These are phyloP conservation scores for Daedaleopsis sinensis DNA, from an alignment of 768 basidiomycete genomes.

Conservation along the genomic window DNA sequence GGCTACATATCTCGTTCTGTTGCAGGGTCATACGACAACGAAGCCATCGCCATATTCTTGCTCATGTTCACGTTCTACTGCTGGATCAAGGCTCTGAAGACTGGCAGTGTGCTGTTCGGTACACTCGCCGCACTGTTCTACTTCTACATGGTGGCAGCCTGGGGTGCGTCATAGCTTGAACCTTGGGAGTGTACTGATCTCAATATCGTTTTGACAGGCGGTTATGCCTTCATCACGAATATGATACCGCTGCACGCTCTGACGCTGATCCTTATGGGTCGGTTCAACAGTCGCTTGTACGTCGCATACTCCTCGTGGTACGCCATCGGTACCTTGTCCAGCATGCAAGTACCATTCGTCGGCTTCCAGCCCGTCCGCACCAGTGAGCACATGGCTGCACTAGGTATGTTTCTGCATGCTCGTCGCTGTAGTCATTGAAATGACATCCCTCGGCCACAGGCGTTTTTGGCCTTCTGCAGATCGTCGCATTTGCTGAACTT, in stretches of 20 bases:
- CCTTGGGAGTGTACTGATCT: neutral
- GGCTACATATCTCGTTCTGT: slow-evolving; percentile 99
- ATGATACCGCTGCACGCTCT: slow-evolving; percentile 98
- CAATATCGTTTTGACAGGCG: slow-evolving; percentile 53
- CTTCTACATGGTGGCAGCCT: slow-evolving; percentile 99
- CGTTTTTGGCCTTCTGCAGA: slow-evolving; percentile 95
- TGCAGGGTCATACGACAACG: slow-evolving; percentile 99
- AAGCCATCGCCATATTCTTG: slow-evolving; percentile 99
- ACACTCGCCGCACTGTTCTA: slow-evolving; percentile 94
- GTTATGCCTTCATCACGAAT: slow-evolving; percentile 99
- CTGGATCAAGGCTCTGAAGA: slow-evolving; percentile 97
- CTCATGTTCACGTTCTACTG: slow-evolving; percentile 98
- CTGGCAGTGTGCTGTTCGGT: slow-evolving; percentile 90
- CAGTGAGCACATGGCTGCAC: slow-evolving; percentile 98
- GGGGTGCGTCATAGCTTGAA: slow-evolving; percentile 60
- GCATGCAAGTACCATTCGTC: slow-evolving; percentile 99
- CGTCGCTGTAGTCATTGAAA: slow-evolving; percentile 4
- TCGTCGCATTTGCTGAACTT: slow-evolving; percentile 90
- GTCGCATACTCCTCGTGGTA: slow-evolving; percentile 98
- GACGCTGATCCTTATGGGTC: slow-evolving; percentile 94
- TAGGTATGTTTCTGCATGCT: slow-evolving; percentile 56
- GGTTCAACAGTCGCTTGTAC: slow-evolving; percentile 90
- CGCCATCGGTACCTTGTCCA: slow-evolving; percentile 93
- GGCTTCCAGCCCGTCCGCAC: slow-evolving; percentile 98
- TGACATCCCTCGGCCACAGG: slow-evolving; percentile 43